Base-by-base conservation (phyloP, 208 protist genomes). In the Novymonas esmeraldas region DNA sequence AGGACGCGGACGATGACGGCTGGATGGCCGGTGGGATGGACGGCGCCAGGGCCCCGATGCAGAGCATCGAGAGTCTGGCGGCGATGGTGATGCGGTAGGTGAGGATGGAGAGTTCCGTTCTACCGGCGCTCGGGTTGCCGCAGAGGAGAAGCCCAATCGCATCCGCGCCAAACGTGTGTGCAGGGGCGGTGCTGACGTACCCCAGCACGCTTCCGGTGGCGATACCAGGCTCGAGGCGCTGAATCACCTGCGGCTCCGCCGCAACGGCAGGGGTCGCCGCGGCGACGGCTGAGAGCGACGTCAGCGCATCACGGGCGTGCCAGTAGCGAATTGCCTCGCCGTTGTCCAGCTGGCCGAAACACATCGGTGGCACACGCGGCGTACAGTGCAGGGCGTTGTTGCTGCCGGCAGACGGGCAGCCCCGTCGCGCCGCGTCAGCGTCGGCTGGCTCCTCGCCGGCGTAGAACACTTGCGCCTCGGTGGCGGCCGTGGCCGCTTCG, bases 311-410 rank as follows among this genome's bases (percentile, higher is more conserved):
- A 11, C 65, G 33, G 3, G 63, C 61, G 48, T 77, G 63, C 52
- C 89, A 55, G 72, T 85, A 90, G 58, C 87, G 84, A 42, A 95
- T 70, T 3, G 80, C 75, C 34, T 85, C 72, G 22, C 79, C 81
- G 56, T 79, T 79, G 26, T 79, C 80, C 7, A 92, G 71, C 52
- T 89, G 71, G 13, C 81, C 75, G 52, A 93, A 89, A 57, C 79
- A 87, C 48, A 86, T 44, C 3, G 89, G 86, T 0, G 68, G 38
- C 26, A 91, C 66, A 5, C 73, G 33, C 9, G 48, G 46, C 49
- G 56, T 44, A 46, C 26, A 36, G 34, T 61, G 18, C 13, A 42
- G 51, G 3, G 38, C 14, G 7, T 31, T n/a, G n/a, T n/a, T n/a
- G n/a, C n/a, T 41, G n/a, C 34, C n/a, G 26, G n/a, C 11, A 3